These are phyloP conservation scores for Pisolithus orientalis DNA, from an alignment of 768 basidiomycete genomes.

Conservation along the genomic window DNA sequence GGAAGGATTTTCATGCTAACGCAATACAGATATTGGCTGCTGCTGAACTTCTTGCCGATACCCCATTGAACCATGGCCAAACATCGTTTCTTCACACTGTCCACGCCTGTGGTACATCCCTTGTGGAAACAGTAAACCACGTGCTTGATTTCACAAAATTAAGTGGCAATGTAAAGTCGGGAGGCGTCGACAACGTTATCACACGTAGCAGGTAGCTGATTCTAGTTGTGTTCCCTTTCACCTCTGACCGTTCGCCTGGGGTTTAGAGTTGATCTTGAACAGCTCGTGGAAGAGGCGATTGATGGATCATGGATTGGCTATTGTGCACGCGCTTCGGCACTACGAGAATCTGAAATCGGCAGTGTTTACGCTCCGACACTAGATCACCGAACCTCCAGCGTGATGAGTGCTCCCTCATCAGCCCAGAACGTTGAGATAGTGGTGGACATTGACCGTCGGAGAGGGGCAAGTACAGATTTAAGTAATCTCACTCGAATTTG, in stretches of 20 bases:
- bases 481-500: not conserved
- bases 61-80: constrained; percentile 74
- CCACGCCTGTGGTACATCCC: constrained; percentile 90
- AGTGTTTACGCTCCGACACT: constrained; percentile 80
- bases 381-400: constrained; percentile 39
- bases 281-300: constrained; percentile 81
- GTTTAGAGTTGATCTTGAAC: constrained; percentile 65
- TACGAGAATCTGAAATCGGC: constrained; percentile 77
- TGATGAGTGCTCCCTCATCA: constrained; percentile 29
- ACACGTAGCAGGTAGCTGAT: constrained; percentile 49
- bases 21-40: constrained; percentile 71
- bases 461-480: constrained; percentile 38
- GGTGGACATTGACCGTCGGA: constrained; percentile 73
- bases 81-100: constrained; percentile 86
- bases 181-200: constrained; percentile 73
- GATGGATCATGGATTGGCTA: constrained; percentile 95
- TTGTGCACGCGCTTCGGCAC: constrained; percentile 66
- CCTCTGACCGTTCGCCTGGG: not conserved
- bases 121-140: constrained; percentile 95
- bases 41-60: constrained; percentile 86
- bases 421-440: constrained; percentile 73
- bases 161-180: constrained; percentile 76
- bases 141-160: constrained; percentile 95
- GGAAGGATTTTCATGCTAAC: not conserved
- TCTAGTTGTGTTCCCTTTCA: not conserved